Evolutionary conservation across 202 grass and related monocot species (phyloP), one percentile per base, ranked within the genome.

Genomic region (Tripidium arundinaceum): DNA sequence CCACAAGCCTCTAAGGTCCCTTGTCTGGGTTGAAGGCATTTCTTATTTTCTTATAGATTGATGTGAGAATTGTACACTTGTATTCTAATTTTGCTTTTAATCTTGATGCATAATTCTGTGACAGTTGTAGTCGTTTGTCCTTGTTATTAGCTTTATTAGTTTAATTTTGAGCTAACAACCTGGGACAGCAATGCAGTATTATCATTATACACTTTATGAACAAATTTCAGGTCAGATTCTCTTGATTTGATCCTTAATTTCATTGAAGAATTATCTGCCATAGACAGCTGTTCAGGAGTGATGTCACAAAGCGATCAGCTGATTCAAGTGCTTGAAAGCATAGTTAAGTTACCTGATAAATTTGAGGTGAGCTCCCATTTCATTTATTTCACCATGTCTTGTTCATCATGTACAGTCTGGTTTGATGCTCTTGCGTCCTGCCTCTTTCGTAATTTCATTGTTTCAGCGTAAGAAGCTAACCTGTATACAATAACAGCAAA

Each of bases 311-410:
- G 74, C 70, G 80, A 89, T 45, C 74, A 87, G 36, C 68, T 98
- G 78, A 80, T 93, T 74, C 52, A 88, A 83, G 89, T 87, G 40
- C 60, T 95, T 75, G 63, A 74, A 70, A 80, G 61, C 58, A 84
- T 98, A 84, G 65, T 98, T 49, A 95, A 95, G 85, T 87, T 83
- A 79, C 86, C 86, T 61, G 92, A 98, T 89, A 98, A 98, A 86
- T 80, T 86, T 93, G 95, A 98, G 92, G 95, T 98, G 42, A 71
- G 79, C 68, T 82, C 75, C 59, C 67, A 70, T 78, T 81, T 82
- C 54, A 39, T 87, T 62, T 14, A 68, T 61, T 84, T 85, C 14
- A 71, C 38, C 21, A 61, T 65, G 11, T 13, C 46, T 11, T 33
- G 45, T 79, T 75, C n/a, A 75, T 21, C 29, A 2, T 55, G 12